Base-by-base conservation (phyloP, 1,284 basidiomycete genomes). In the Cutaneotrichosporon sp. region DNA sequence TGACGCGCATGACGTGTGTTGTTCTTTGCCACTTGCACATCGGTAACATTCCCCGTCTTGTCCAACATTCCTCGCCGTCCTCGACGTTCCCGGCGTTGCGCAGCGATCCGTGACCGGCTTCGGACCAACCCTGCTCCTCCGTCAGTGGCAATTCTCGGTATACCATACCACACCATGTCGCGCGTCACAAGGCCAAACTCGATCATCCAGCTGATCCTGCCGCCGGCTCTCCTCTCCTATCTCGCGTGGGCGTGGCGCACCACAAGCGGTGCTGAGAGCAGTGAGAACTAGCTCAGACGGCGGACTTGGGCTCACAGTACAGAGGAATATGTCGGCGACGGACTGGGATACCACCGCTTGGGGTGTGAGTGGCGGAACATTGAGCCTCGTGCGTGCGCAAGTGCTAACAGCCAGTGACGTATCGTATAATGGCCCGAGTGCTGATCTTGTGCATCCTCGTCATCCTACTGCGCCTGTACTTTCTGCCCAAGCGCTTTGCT, bases 161-260 rank as follows among this genome's bases (percentile, higher is more conserved):
- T n/a, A 30, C 5, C 26, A 10, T 7, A 30, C 7, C 26, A 30
- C 26, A 30, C 26, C 26, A 30, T 30, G 26, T 10, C 7, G 20
- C 20, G 42, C n/a, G n/a, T 43, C 7, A 12, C 42, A 14, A 23
- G 46, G 23, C 46, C 46, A 15, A 39, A 23, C 17, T 26, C 1
- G 4, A 17, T 62, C 4, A 33, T 63, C 15, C 62, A 67, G 49
- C 60, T 68, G 53, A 44, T 69, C 43, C 56, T 71, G 7, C 71
- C 71, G 1, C 68, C 69, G 1, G 59, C 62, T 4, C 55, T 70
- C 3, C 59, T 73, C 20, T 60, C 61, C 12, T 73, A 71, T 55
- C 68, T 69, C 26, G 36, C 18, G 4, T 51, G 54, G 42, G 62
- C 61, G 20, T 68, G 64, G 63, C 50, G 49, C 35, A 59, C 56